Evolutionary conservation across 2,329 filamentous ascomycete species (phyloP).

Genomic region (Fusarium goolgardi): DNA sequence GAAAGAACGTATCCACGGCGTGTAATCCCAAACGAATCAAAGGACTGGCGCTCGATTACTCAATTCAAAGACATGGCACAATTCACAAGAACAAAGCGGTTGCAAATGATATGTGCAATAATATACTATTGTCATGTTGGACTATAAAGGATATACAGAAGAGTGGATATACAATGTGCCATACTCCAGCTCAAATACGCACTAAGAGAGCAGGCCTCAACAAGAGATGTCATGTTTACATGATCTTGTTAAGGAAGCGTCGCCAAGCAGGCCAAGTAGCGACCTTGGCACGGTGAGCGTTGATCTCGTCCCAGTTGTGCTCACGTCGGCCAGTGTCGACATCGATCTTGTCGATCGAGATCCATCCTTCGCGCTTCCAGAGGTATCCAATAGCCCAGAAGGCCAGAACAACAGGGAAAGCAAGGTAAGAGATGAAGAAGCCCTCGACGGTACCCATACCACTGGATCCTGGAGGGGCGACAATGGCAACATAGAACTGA

Average conservation of each 20-base stretch:
- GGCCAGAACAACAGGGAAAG: conserved; percentile 63
- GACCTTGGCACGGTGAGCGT: conserved; percentile 63
- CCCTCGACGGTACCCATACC: conserved; percentile 57
- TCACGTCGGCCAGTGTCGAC: conserved; percentile 74
- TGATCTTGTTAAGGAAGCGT: conserved; percentile 53
- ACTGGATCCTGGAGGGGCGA: conserved; percentile 48
- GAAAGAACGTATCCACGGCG: neutral
- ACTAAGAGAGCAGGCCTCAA: neutral
- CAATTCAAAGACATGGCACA: neutral
- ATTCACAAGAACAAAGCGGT: neutral
- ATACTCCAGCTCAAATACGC: neutral
- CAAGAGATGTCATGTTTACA: conserved; percentile 47
- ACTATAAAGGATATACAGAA: conserved; percentile 37
- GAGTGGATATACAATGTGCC: conserved; percentile 8
- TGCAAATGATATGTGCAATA: conserved; percentile 8
- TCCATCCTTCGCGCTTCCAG: conserved; percentile 74
- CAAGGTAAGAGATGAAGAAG: conserved; percentile 68
- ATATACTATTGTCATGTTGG: conserved; percentile 41
- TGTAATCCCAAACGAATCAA: neutral
- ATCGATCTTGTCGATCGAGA: conserved; percentile 70
- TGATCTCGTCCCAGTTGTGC: conserved; percentile 73
- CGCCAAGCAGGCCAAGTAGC: conserved; percentile 65
- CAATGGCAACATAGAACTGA: conserved; percentile 65
- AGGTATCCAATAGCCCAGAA: conserved; percentile 70
- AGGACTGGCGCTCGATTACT: too few relatives aligned